These are phyloP conservation scores for Eurotiales sp. DNA, from an alignment of 2,329 filamentous ascomycete species.

Conservation along the genomic window DNA sequence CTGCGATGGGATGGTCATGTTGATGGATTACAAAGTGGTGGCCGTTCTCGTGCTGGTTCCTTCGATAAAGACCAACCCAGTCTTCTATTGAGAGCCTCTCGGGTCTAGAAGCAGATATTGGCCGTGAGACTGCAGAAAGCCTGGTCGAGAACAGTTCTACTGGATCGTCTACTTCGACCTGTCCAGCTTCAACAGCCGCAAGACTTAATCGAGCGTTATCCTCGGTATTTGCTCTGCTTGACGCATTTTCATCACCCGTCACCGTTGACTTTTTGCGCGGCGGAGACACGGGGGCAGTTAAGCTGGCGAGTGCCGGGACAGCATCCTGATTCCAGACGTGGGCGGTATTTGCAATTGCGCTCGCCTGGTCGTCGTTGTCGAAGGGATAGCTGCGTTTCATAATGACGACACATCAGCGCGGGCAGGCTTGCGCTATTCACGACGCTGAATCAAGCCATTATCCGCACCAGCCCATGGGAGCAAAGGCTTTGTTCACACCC, in stretches of 20 bases:
- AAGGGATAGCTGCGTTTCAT: conserved; percentile 16
- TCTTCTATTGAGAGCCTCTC: conserved; percentile 39
- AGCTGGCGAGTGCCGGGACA: conserved; percentile 15
- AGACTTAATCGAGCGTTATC: conserved; percentile 16
- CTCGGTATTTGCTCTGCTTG: not conserved
- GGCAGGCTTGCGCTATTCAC: not conserved
- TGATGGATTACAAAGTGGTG: conserved; percentile 68
- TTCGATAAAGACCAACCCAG: conserved; percentile 46
- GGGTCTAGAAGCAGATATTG: conserved; percentile 23
- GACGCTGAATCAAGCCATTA: not conserved
- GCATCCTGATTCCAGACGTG: not conserved
- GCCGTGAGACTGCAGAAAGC: conserved; percentile 29
- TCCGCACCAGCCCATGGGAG: not conserved
- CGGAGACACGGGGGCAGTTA: conserved; percentile 27
- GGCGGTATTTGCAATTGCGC: not conserved
- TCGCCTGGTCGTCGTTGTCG: not conserved
- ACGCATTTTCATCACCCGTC: not conserved
- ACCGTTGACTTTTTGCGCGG: conserved; percentile 18
- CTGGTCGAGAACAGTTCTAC: conserved; percentile 46
- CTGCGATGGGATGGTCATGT: conserved; percentile 68
- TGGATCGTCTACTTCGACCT: conserved; percentile 46
- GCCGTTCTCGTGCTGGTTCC: conserved; percentile 45
- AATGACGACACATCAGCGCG: not conserved
- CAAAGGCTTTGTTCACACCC: not conserved
- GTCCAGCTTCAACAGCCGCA: conserved; percentile 52